phyloP scores from a whole-genome alignment of 176 grass and related monocot species.

The Hsuehochloa calcarea region DNA sequence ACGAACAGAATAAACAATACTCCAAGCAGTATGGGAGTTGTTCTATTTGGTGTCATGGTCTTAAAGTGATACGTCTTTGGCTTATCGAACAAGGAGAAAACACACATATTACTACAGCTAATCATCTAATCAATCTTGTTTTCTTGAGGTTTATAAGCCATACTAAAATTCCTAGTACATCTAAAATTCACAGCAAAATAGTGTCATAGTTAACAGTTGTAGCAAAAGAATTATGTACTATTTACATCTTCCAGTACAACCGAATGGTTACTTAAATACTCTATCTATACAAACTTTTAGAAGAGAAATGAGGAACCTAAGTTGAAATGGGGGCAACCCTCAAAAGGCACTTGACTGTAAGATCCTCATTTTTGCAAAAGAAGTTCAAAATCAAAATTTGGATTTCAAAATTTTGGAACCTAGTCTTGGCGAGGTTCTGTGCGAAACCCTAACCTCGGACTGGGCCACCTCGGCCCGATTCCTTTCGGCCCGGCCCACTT shows the following conservation, averaged over 20 bases:
- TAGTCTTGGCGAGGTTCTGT: no score
- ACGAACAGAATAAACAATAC: neutral
- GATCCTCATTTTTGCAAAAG: no score
- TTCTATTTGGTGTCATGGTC: neutral
- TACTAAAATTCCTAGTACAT: neutral
- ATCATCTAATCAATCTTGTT: neutral
- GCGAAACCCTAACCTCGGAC: no score
- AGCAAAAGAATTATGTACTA: neutral
- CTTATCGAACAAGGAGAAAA: neutral
- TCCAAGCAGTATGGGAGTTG: neutral
- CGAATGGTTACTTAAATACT: neutral
- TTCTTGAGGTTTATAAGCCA: neutral
- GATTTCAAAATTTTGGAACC: no score
- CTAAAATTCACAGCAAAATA: neutral
- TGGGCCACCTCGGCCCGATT: no score
- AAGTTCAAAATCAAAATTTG: no score
- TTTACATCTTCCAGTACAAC: neutral
- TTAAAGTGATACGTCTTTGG: neutral
- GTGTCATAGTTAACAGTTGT: neutral
- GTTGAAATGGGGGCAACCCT: neutral
- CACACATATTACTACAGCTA: neutral
- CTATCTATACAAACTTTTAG: no score
- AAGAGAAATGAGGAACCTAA: neutral
- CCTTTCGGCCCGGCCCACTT: no score
- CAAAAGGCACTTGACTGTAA: neutral